Evolutionary conservation across 2,329 filamentous ascomycete species (phyloP), one percentile per base, ranked within the genome.

Genomic region (Zopfia rhizophila): DNA sequence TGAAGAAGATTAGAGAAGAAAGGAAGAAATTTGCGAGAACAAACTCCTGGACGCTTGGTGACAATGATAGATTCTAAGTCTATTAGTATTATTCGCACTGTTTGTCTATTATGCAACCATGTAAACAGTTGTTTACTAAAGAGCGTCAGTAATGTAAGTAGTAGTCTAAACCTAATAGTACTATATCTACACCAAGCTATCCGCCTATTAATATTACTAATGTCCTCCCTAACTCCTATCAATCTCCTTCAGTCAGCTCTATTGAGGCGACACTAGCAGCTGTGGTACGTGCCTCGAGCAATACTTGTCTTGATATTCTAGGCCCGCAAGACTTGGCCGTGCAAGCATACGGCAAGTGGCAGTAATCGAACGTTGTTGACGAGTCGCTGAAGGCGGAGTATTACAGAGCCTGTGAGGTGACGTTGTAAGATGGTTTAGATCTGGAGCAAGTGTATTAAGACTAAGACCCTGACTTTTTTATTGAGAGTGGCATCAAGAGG

Each of bases 131-230:
- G 17, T 69, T 67, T 55, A 44, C 43, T 22, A 62, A 69, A 53
- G 63, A 71, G 41, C 56, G 65, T 16, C 38, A 69, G 45, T 53
- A 48, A 38, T 43, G 55, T 7, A 51, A 65, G 18, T 51, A 52
- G 35, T 45, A 56, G 30, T 43, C 41, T 11, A 65, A 64, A 48
- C 28, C 13, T 33, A 13, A 27, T 27, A 47, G 47, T 41, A 37
- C 36, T 37, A n/a, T n/a, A 39, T 38, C 37, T 25, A 45, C 47
- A 32, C 56, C 52, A 13, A 48, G 16, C 22, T 45, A 45, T 49
- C 59, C 61, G 28, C 59, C 58, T 19, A 69, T 69, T 36, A 61
- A 60, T 42, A 67, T 73, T 29, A 63, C 64, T 49, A 52, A 70
- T 35, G 54, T 65, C 7, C 55, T 60, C 23, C 53, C 55, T 29